These are phyloP conservation scores for Sequoiadendron giganteum DNA, from an alignment of 75 land plant genomes.

Conservation along the genomic window DNA sequence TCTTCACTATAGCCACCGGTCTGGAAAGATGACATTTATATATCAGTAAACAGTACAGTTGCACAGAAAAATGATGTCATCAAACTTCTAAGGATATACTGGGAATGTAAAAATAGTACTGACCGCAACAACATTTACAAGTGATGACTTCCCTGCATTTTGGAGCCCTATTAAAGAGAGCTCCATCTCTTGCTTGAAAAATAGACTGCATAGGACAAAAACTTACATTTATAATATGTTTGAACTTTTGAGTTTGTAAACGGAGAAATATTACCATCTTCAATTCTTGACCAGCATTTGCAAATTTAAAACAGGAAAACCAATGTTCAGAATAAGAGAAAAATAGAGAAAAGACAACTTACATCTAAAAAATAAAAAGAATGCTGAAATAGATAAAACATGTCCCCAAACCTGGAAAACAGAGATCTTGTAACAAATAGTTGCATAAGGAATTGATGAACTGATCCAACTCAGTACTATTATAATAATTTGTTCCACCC, in stretches of 20 bases:
- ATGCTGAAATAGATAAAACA: not conserved
- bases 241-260: not conserved
- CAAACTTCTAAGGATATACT: not conserved
- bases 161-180: constrained; percentile 88
- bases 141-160: constrained; percentile 96
- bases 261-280: not conserved
- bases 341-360: not conserved
- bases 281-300: not conserved
- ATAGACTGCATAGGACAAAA: constrained; percentile 50
- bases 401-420: not conserved
- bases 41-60: not conserved
- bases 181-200: constrained; percentile 97
- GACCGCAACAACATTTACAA: constrained; percentile 90
- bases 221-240: not conserved
- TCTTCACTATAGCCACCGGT: constrained; percentile 96
- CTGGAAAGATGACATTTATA: constrained; percentile 30
- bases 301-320: not conserved
- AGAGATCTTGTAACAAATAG: not conserved
- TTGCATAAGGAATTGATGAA: not conserved
- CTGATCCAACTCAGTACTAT: not conserved
- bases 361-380: not conserved
- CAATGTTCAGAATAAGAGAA: not conserved
- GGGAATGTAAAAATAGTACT: constrained; percentile 20
- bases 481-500: not conserved
- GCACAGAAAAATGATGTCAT: not conserved